Conservation (phyloP, 148 eudicot genomes). For the Cornus controversa region DNA sequence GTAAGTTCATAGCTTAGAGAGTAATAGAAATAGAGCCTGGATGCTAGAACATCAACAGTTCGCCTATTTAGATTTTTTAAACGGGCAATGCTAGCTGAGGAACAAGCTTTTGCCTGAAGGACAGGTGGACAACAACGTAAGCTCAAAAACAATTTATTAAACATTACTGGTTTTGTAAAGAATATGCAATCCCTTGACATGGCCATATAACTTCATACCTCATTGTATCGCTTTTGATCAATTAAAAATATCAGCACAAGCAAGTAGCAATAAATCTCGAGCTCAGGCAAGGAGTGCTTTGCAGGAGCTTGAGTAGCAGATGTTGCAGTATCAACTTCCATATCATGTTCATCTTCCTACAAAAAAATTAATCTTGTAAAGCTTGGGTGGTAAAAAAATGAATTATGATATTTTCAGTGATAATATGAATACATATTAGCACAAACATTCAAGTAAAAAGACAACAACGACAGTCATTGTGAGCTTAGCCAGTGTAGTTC, state of each 20-base stretch:
- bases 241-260: slow-evolving; percentile 74
- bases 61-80: slow-evolving; percentile 77
- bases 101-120: slow-evolving; percentile 81
- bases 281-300: slow-evolving; percentile 76
- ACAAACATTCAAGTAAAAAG: neutral
- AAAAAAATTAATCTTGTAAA: slow-evolving; percentile 9
- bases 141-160: neutral
- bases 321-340: slow-evolving; percentile 88
- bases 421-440: neutral
- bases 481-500: neutral
- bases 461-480: neutral
- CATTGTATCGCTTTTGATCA: slow-evolving; percentile 72
- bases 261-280: slow-evolving; percentile 83
- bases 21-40: slow-evolving; percentile 77
- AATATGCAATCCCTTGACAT: neutral
- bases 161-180: neutral
- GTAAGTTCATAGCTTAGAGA: slow-evolving; percentile 86
- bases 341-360: slow-evolving; percentile 74
- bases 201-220: slow-evolving; percentile 39
- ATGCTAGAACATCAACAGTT: slow-evolving; percentile 82
- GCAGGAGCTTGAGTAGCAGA: slow-evolving; percentile 60
- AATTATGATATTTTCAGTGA: neutral
- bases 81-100: slow-evolving; percentile 83
- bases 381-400: neutral
- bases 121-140: slow-evolving; percentile 19